Percentiles rank a stretch among this genome's conserved stretches.
phyloP scores from a whole-genome alignment of 805 yeast genomes.

The Barnettozyma californica region DNA sequence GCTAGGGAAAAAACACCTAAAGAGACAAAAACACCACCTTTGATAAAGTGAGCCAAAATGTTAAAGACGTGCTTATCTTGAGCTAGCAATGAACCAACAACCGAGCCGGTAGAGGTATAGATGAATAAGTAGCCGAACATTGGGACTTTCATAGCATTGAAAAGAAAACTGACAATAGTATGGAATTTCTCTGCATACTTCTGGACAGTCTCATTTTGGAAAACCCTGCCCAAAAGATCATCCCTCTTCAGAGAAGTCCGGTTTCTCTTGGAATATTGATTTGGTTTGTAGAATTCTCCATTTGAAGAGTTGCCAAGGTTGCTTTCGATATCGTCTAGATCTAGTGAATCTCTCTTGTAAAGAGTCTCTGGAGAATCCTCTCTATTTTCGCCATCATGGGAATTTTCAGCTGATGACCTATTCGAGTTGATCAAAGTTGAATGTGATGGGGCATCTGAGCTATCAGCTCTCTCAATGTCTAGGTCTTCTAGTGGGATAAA shows the following conservation, averaged over 20 bases:
- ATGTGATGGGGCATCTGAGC: constrained; percentile 18
- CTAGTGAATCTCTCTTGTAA: constrained; percentile 22
- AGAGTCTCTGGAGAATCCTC: constrained; percentile 16
- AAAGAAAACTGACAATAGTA: constrained; percentile 30
- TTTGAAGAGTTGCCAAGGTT: constrained; percentile 6
- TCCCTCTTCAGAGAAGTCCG: constrained; percentile 26
- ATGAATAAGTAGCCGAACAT: constrained; percentile 54
- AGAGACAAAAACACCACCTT: constrained; percentile 83
- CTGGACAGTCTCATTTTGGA: constrained; percentile 27
- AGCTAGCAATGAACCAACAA: constrained; percentile 68
- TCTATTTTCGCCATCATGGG: neutral
- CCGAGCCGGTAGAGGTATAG: constrained; percentile 49
- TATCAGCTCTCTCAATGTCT: constrained; percentile 18
- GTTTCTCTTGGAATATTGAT: neutral
- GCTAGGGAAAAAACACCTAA: constrained; percentile 78
- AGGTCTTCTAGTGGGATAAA: constrained; percentile 28
- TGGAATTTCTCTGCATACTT: constrained; percentile 21
- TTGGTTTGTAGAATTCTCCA: neutral
- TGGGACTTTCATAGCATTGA: constrained; percentile 55
- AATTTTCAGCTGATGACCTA: constrained; percentile 10
- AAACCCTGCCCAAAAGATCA: constrained; percentile 29
- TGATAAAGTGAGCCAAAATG: constrained; percentile 89
- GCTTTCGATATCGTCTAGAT: constrained; percentile 12
- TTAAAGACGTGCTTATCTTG: constrained; percentile 65
- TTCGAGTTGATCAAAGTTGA: constrained; percentile 20